Percentiles rank a stretch among this genome's conserved stretches.
Evolutionary conservation across 176 grass and related monocot species (phyloP).

Genomic region (Oryza rufipogon): DNA sequence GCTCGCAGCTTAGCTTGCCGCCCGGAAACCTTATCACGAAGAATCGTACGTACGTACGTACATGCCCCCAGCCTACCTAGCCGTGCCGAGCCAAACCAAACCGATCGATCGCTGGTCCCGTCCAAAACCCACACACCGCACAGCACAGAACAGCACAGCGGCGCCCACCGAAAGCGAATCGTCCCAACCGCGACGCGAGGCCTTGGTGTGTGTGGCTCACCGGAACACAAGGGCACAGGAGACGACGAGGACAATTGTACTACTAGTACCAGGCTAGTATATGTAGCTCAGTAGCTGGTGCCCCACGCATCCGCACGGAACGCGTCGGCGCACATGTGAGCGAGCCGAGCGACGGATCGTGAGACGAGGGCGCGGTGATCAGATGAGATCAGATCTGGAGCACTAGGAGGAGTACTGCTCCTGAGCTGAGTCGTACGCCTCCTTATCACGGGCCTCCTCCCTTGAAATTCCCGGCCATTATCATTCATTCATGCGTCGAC

Average conservation of each 20-base stretch:
- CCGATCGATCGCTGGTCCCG: background rate
- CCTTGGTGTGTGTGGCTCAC: background rate
- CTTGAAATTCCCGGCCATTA: no score
- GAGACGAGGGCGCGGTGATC: conserved; percentile 3
- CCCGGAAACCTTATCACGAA: background rate
- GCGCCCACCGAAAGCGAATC: background rate
- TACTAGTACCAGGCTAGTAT: no score
- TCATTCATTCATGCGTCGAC: no score
- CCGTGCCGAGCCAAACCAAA: background rate
- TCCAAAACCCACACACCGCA: background rate
- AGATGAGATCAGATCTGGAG: background rate
- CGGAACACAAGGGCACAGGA: no score
- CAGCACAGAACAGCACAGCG: no score
- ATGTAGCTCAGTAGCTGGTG: no score
- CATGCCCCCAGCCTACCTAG: no score
- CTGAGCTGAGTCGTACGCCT: background rate
- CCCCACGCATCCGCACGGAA: background rate
- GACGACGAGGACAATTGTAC: no score
- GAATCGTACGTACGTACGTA: background rate
- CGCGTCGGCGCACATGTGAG: background rate
- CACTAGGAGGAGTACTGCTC: no score
- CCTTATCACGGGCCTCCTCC: background rate
- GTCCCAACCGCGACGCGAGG: background rate
- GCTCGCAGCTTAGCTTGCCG: no score
- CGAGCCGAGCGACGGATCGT: background rate